Evolutionary conservation across 768 basidiomycete species (phyloP), one percentile per base, ranked within the genome.

Genomic region (Suillus spraguei): DNA sequence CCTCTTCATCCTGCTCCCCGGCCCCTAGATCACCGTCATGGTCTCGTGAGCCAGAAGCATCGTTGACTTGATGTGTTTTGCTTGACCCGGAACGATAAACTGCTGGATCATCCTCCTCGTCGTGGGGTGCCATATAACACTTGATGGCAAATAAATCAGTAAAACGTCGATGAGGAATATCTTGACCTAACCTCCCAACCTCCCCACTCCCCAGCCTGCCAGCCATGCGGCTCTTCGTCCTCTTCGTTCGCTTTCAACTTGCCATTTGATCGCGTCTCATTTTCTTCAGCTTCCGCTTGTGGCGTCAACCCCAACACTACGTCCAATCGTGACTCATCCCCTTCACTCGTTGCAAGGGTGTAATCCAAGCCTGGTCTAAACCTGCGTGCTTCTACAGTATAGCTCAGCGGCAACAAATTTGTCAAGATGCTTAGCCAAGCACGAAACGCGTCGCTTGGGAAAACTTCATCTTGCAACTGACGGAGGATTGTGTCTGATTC

Each of bases 121-220:
- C 90, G 66, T 97, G 94, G 47, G 94, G 92, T 2, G 95, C 92
- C 86, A 97, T 91, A 75, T 98, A 99, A 72, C 95, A 95, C 90
- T 94, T 65, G 10, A 41, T 50, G 62, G 0, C 14, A 9, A 52
- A 59, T 41, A 35, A 46, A 53, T 44, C 36, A 64, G 63, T 22
- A 42, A 53, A 9, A 44, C 10, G 32, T 3, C 4, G 10, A 52
- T 36, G 41, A 56, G 32, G 8, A 9, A 66, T 8, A 53, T 55
- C 44, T 14, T 32, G 56, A 24, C 72, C 83, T 54, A 63, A 92
- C 93, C 84, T 98, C 95, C 95, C 96, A 98, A 20, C 93, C 97
- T 54, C 97, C 97, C 86, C 88, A 93, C 66, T 87, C 87, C 13
- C 90, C 89, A 17, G 81, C 81, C 71, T 85, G 81, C 92, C 92